phyloP scores from a whole-genome alignment of 371 early-diverging fungal genomes.

The Funneliformis caledonium region DNA sequence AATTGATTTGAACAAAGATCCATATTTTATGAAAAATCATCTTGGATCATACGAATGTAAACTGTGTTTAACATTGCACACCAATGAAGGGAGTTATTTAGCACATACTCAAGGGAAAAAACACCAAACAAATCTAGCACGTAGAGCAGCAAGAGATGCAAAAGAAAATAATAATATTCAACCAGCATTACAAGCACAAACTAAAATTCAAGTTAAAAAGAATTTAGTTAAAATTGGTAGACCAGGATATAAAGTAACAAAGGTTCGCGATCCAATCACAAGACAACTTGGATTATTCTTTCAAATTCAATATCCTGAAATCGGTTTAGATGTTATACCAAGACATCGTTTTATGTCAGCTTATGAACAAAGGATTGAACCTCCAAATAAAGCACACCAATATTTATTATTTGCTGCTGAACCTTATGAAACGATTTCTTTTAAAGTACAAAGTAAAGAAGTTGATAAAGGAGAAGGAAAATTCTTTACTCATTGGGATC shows the following conservation, averaged over 20 bases:
- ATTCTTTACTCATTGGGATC: slow-evolving; percentile 95
- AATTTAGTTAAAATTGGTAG: slow-evolving; percentile 94
- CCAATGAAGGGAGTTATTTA: slow-evolving; percentile 95
- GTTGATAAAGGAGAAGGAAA: slow-evolving; percentile 84
- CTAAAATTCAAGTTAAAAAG: slow-evolving; percentile 56
- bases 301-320: slow-evolving; percentile 93
- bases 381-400: slow-evolving; percentile 88
- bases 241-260: slow-evolving; percentile 97
- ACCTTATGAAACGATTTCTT: slow-evolving; percentile 95
- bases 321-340: slow-evolving; percentile 76
- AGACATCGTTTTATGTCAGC: slow-evolving; percentile 98
- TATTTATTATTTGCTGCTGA: slow-evolving; percentile 96
- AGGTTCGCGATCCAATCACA: slow-evolving; percentile 88
- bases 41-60: slow-evolving; percentile 98
- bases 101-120: slow-evolving; percentile 99
- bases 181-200: slow-evolving; percentile 52
- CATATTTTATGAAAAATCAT: slow-evolving; percentile 98
- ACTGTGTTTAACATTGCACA: slow-evolving; percentile 93
- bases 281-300: slow-evolving; percentile 91
- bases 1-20: slow-evolving; percentile 96
- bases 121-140: slow-evolving; percentile 94
- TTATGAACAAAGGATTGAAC: slow-evolving; percentile 93
- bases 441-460: slow-evolving; percentile 93
- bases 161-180: slow-evolving; percentile 66
- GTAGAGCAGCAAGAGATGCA: slow-evolving; percentile 92